Conservation (phyloP, 495 filamentous ascomycete genomes). For the Jackrogersella minutella region DNA sequence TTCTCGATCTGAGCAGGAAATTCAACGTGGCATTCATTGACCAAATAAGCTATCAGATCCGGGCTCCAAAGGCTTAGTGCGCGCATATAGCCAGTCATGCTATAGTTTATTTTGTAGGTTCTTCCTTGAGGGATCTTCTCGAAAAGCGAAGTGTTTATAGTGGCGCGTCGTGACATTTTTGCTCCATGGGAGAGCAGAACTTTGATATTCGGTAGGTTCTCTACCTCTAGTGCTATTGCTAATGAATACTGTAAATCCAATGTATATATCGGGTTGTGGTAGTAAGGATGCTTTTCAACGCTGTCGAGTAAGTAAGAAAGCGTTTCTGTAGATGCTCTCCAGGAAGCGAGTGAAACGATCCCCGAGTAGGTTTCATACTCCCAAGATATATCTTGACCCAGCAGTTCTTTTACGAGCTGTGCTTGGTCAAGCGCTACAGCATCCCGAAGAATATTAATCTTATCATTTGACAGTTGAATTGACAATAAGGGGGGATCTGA, state of each 20-base stretch:
- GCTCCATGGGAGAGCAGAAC: conserved; percentile 6
- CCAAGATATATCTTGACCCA: not conserved
- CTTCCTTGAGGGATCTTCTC: not conserved
- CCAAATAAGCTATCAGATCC: not conserved
- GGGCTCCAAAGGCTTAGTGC: conserved; percentile 24
- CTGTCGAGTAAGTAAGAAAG: conserved; percentile 8
- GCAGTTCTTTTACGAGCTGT: not conserved
- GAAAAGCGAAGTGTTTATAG: not conserved
- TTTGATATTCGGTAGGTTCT: conserved; percentile 26
- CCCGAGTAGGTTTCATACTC: not conserved
- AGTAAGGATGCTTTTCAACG: no score
- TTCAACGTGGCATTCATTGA: conserved; percentile 10
- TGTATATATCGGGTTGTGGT: no score
- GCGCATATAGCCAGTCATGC: not conserved
- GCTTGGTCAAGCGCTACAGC: conserved; percentile 2
- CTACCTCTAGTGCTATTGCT: not conserved
- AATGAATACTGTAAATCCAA: not conserved
- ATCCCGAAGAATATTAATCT: not conserved
- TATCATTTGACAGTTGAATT: not conserved
- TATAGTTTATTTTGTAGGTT: no score
- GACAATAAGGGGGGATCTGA: not conserved
- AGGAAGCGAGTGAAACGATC: not conserved
- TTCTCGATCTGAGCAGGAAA: not conserved
- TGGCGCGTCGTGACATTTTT: not conserved
- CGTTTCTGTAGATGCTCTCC: conserved; percentile 1